These are phyloP conservation scores for Blastocystis sp. DNA, from an alignment of 352 stramenopile genomes.

Conservation along the genomic window DNA sequence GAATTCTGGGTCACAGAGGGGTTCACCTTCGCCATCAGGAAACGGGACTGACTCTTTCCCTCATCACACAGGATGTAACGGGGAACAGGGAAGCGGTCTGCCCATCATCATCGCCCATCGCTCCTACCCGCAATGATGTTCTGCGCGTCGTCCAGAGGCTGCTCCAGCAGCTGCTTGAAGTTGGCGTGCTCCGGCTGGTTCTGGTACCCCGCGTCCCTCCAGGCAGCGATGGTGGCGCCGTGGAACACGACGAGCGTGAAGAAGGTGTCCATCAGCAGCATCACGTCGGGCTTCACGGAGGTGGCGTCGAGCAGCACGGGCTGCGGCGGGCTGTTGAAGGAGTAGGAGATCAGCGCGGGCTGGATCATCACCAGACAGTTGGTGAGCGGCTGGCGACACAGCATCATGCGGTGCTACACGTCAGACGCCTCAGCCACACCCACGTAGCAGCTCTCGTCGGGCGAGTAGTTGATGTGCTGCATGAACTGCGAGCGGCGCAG, in stretches of 20 bases:
- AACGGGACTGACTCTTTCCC: conserved; percentile 97
- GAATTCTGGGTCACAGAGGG: conserved; percentile 81
- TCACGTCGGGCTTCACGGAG: conserved; percentile 93
- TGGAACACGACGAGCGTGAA: conserved; percentile 99
- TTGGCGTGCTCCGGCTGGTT: conserved; percentile 92
- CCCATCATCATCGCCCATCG: neutral
- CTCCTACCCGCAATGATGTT: conserved; percentile 92
- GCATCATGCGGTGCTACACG: conserved; percentile 78
- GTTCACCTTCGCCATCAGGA: conserved; percentile 99
- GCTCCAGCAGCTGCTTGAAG: conserved; percentile 96
- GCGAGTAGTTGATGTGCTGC: conserved; percentile 95
- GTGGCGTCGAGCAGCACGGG: conserved; percentile 86
- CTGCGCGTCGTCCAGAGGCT: conserved; percentile 91
- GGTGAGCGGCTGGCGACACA: conserved; percentile 92
- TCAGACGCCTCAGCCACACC: conserved; percentile 80
- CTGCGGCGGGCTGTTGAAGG: conserved; percentile 87
- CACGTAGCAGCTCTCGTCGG: conserved; percentile 97
- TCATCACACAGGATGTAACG: conserved; percentile 99
- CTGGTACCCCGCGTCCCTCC: conserved; percentile 93
- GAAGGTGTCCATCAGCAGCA: conserved; percentile 98
- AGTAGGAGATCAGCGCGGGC: conserved; percentile 97
- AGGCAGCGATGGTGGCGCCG: conserved; percentile 97
- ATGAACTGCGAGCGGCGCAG: conserved; percentile 97
- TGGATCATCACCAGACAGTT: conserved; percentile 99
- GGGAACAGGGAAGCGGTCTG: conserved; percentile 92